Evolutionary conservation across 306 rosid species (phyloP).

Genomic region (Gastrolobium bilobum): DNA sequence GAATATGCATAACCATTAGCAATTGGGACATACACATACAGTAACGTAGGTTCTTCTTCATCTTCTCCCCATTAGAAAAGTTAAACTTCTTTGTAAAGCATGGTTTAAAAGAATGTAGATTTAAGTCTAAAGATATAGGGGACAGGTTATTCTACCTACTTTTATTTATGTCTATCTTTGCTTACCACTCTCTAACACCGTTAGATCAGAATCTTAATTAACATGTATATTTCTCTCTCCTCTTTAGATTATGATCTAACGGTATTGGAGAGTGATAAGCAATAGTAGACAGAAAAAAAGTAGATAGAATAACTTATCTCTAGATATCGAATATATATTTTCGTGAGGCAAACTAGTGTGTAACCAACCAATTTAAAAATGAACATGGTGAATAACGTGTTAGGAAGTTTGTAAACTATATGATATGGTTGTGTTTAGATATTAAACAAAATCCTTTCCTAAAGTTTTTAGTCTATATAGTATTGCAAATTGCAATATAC

Average conservation of each 20-base stretch:
- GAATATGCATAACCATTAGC: background rate
- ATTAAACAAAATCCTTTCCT: background rate
- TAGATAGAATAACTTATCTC: no score
- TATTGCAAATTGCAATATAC: background rate
- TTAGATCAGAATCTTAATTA: no score
- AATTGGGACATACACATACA: background rate
- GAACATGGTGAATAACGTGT: background rate
- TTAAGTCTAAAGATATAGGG: background rate
- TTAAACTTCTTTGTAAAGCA: background rate
- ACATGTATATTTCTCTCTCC: no score
- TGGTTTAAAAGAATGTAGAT: background rate
- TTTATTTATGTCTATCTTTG: no score
- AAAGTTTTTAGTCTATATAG: background rate
- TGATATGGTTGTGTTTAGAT: background rate
- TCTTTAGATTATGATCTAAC: no score
- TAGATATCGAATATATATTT: no score
- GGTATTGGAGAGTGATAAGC: no score
- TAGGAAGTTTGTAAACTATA: slow-evolving; percentile 9
- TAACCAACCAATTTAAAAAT: background rate
- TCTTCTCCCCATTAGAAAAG: background rate
- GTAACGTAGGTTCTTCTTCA: background rate
- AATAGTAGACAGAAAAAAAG: no score
- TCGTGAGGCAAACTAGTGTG: no score
- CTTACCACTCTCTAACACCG: no score
- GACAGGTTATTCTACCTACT: no score